Evolutionary conservation across 441 rosid genomes (phyloP).

Genomic region (Melianthus villosus): DNA sequence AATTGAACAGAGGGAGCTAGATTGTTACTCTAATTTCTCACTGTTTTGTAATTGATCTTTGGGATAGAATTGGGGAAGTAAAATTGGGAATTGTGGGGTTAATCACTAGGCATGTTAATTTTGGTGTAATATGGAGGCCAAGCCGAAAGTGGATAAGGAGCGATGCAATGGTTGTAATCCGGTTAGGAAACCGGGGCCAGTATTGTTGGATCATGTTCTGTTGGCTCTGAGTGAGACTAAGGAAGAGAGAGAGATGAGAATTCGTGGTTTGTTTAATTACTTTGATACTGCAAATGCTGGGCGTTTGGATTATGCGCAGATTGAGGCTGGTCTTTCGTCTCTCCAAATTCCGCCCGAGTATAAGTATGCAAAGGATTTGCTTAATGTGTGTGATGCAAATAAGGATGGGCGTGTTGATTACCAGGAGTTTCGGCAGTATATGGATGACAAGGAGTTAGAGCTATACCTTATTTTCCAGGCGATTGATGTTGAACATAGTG

Average conservation of each 20-base stretch:
- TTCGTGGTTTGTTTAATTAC: constrained; percentile 60
- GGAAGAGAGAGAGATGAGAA: constrained; percentile 68
- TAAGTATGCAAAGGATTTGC: constrained; percentile 75
- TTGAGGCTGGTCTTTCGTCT: constrained; percentile 68
- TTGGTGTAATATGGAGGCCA: too few relatives aligned
- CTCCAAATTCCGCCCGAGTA: constrained; percentile 72
- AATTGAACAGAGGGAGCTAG: too few relatives aligned
- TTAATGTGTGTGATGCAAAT: constrained; percentile 74
- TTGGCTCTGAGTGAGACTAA: constrained; percentile 66
- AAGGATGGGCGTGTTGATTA: constrained; percentile 79
- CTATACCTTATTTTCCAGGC: constrained; percentile 75
- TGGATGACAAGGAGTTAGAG: constrained; percentile 93
- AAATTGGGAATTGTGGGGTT: too few relatives aligned
- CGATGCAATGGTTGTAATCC: constrained; percentile 27
- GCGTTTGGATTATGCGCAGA: constrained; percentile 60
- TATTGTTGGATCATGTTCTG: constrained; percentile 73
- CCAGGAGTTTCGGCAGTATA: constrained; percentile 67
- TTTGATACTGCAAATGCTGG: constrained; percentile 54
- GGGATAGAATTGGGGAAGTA: too few relatives aligned
- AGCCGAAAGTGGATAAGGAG: too few relatives aligned
- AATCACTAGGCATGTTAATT: too few relatives aligned
- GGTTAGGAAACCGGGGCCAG: constrained; percentile 39
- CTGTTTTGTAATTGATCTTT: too few relatives aligned
- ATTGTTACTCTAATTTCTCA: too few relatives aligned
- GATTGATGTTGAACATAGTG: constrained; percentile 89